Evolutionary conservation across 2,329 filamentous ascomycete genomes (phyloP).

Genomic region (Diaporthe ilicicola): DNA sequence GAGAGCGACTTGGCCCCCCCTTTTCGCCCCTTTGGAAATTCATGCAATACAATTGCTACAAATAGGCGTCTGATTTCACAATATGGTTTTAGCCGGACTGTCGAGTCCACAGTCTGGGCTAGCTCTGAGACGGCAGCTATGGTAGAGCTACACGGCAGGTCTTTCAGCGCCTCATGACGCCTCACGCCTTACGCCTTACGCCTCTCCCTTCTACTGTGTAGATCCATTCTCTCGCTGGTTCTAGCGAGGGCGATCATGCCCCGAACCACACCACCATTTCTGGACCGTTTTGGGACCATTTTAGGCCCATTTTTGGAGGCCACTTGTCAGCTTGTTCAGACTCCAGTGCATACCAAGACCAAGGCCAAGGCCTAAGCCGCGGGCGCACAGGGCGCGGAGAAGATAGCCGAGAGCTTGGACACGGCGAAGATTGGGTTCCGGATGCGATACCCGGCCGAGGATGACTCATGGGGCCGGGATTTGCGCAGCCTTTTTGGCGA

Average conservation of each 20-base stretch:
- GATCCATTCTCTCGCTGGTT: too few species aligned
- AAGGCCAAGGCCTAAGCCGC: neutral
- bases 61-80: neutral
- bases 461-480: slow-evolving; percentile 8
- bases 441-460: neutral
- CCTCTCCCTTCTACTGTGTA: too few species aligned
- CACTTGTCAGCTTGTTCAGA: neutral
- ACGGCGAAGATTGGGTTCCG: neutral
- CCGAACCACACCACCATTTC: too few species aligned
- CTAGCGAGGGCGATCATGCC: too few species aligned
- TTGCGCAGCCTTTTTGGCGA: neutral
- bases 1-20: slow-evolving; percentile 2
- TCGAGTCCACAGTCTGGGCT: neutral
- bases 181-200: too few species aligned
- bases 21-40: neutral
- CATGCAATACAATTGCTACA: slow-evolving; percentile 2
- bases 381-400: neutral
- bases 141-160: neutral
- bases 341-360: too few species aligned
- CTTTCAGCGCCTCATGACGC: too few species aligned
- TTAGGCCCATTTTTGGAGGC: neutral
- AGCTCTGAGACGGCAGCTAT: neutral
- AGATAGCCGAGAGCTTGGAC: slow-evolving; percentile 16
- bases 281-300: too few species aligned
- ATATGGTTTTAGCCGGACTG: neutral